Base-by-base conservation (phyloP, 2,329 filamentous ascomycete genomes). In the Colletotrichum sp. region DNA sequence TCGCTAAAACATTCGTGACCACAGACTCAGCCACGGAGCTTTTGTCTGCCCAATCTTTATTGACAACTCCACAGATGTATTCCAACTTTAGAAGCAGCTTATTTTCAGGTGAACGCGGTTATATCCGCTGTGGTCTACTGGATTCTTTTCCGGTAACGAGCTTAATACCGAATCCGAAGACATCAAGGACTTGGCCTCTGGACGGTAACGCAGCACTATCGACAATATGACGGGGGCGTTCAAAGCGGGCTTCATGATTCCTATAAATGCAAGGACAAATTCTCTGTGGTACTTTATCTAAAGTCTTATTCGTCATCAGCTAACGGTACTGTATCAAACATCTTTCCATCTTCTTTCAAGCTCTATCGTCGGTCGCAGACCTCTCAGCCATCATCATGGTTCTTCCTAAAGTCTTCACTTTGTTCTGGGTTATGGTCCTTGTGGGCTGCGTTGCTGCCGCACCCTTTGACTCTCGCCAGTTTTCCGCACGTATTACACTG, bases 291-390 rank as follows among this genome's bases (percentile, higher is more conserved):
- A 43, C 38, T n/a, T 1, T 0, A n/a, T 12, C 18, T 43, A 10
- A n/a, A 43, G 0, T 43, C 3, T 6, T 2, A 2, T n/a, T 43
- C 38, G 10, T n/a, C 38, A n/a, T 43, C 38, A 43, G 38, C 38
- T 43, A 4, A 10, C 1, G 38, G 5, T n/a, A 10, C 38, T n/a
- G 0, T 0, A 43, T 10, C 18, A 12, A 43, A 12, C 3, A 1
- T 43, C 18, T n/a, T n/a, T n/a, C 16, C 38, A 3, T 43, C 1
- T 10, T 43, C 1, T 10, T 10, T 4, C 18, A 10, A 43, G 8
- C 38, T 43, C 2, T n/a, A n/a, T 10, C 4, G 3, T n/a, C 38
- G 4, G 5, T 43, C 18, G 9, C 38, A 43, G 38, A n/a, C 38
- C 18, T 43, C 38, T 43, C 2, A 2, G 18, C 9, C 18, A 43